Evolutionary conservation across 139 green algal genomes (phyloP).

Genomic region (Mesotaenium endlicherianum): DNA sequence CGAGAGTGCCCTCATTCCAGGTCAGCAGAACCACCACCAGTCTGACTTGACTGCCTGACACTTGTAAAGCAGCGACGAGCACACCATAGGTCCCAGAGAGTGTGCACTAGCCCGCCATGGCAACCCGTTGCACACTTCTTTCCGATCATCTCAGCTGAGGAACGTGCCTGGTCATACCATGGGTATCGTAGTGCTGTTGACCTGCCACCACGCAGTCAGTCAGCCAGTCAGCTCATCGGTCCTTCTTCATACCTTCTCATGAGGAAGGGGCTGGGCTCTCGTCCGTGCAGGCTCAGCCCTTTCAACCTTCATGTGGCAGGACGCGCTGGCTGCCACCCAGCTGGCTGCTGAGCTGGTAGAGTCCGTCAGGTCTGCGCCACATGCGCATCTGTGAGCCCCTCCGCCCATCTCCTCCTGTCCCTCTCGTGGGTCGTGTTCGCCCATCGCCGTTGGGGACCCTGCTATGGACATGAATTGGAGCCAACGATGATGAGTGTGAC

Average conservation of each 20-base stretch:
- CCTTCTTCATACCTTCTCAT: too few relatives aligned
- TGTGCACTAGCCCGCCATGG: neutral
- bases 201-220: too few relatives aligned
- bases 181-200: neutral
- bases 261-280: neutral
- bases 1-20: slow-evolving; percentile 19
- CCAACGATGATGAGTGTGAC: too few relatives aligned
- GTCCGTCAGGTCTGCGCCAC: neutral
- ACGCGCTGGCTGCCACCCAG: neutral
- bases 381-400: too few relatives aligned
- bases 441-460: too few relatives aligned
- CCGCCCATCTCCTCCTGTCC: too few relatives aligned
- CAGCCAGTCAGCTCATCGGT: too few relatives aligned
- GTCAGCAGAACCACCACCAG: neutral
- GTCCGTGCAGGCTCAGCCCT: neutral
- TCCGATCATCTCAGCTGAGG: neutral
- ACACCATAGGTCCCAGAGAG: too few relatives aligned
- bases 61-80: too few relatives aligned
- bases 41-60: neutral
- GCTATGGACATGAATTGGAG: too few relatives aligned
- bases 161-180: neutral
- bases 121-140: neutral
- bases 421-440: too few relatives aligned
- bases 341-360: neutral
- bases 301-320: neutral